These are phyloP conservation scores for Alternaria ethzedia DNA, from an alignment of 2,329 filamentous ascomycete genomes.

Conservation along the genomic window DNA sequence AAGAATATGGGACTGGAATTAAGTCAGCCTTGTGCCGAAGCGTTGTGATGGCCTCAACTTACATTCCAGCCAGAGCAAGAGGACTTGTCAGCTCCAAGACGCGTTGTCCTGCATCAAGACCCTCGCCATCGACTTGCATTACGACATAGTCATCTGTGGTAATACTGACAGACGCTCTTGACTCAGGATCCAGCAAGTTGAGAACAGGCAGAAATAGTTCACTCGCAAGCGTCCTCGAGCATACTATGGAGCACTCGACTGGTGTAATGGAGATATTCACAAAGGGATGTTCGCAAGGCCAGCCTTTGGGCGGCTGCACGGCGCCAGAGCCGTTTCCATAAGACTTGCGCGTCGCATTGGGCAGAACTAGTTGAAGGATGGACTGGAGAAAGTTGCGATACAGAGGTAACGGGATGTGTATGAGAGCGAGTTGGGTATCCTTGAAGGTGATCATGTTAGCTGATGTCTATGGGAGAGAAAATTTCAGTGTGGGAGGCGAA, in stretches of 20 bases:
- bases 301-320: slow-evolving; percentile 47
- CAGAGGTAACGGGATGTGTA: slow-evolving; percentile 84
- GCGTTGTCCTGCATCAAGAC: slow-evolving; percentile 87
- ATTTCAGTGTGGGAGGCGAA: slow-evolving; percentile 32
- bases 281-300: slow-evolving; percentile 72
- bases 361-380: slow-evolving; percentile 83
- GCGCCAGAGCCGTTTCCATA: slow-evolving; percentile 36
- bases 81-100: slow-evolving; percentile 92
- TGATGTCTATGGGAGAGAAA: slow-evolving; percentile 25
- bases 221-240: slow-evolving; percentile 75
- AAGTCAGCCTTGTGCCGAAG: slow-evolving; percentile 7
- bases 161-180: slow-evolving; percentile 65
- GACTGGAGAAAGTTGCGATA: slow-evolving; percentile 82
- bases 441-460: slow-evolving; percentile 56
- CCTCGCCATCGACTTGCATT: slow-evolving; percentile 87
- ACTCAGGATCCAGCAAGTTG: slow-evolving; percentile 61
- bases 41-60: slow-evolving; percentile 34
- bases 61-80: slow-evolving; percentile 87
- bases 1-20: slow-evolving; percentile 82
- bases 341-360: slow-evolving; percentile 54
- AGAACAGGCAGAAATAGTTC: slow-evolving; percentile 78
- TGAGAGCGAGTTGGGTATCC: slow-evolving; percentile 86
- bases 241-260: slow-evolving; percentile 91
- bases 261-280: slow-evolving; percentile 93
- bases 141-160: slow-evolving; percentile 85